A percentile compares a stretch with the other conserved stretches of the same genome.
Conservation (phyloP, 2,329 filamentous ascomycete species). For the Colletotrichum plurivorum region DNA sequence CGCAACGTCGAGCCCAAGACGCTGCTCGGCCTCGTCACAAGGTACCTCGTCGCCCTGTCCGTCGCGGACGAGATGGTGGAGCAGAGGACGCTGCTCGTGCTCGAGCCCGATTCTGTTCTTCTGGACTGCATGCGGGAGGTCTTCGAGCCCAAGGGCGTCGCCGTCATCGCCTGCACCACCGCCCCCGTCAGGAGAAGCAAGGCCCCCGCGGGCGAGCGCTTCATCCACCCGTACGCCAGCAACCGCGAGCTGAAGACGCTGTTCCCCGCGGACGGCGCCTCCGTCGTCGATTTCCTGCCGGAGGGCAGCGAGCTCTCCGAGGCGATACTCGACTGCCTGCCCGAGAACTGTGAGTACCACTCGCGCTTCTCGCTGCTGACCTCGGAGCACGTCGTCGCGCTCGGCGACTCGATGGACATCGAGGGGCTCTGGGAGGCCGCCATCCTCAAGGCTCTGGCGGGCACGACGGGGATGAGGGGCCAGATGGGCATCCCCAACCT, state of each 20-base stretch:
- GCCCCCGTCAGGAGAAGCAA: constrained; percentile 28
- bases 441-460: constrained; percentile 41
- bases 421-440: constrained; percentile 43
- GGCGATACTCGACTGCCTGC: constrained; percentile 44
- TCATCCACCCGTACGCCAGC: constrained; percentile 48
- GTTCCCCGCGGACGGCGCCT: constrained; percentile 43
- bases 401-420: constrained; percentile 27
- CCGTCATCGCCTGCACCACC: constrained; percentile 44
- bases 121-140: constrained; percentile 46
- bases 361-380: constrained; percentile 40
- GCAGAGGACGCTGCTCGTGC: constrained; percentile 45
- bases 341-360: constrained; percentile 47
- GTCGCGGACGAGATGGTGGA: constrained; percentile 34
- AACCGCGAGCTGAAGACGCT: constrained; percentile 47
- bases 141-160: constrained; percentile 19
- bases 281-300: constrained; percentile 52
- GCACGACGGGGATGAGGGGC: constrained; percentile 12
- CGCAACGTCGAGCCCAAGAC: constrained; percentile 37
- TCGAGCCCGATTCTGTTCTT: constrained; percentile 52
- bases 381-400: constrained; percentile 15
- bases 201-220: constrained; percentile 1
- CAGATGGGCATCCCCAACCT: constrained; percentile 16
- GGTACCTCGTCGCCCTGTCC: constrained; percentile 44
- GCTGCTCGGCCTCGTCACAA: constrained; percentile 44
- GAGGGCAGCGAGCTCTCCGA: constrained; percentile 46